Percentiles rank a stretch among this genome's conserved stretches.
Conservation (phyloP, 2,329 filamentous ascomycete genomes). For the Aspergillus luchuensis region DNA sequence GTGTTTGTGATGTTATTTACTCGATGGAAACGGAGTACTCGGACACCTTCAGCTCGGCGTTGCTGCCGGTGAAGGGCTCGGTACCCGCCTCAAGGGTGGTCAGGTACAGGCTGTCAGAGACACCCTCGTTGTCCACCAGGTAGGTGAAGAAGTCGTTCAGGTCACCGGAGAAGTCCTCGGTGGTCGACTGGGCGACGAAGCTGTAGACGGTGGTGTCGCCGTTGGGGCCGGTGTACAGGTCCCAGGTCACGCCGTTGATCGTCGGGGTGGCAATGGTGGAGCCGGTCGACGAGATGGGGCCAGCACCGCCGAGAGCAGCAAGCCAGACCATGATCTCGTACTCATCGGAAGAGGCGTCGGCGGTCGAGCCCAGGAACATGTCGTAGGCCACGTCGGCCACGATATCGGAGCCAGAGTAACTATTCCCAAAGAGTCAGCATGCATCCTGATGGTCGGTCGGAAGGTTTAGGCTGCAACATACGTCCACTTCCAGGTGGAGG, state of each 20-base stretch:
- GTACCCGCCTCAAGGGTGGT: slow-evolving; percentile 49
- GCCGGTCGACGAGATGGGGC: slow-evolving; percentile 56
- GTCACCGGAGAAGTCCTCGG: slow-evolving; percentile 60
- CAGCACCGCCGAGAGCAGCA: slow-evolving; percentile 58
- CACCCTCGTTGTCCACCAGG: slow-evolving; percentile 46
- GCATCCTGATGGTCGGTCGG: not conserved
- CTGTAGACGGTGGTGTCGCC: slow-evolving; percentile 60
- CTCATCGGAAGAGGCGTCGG: slow-evolving; percentile 46
- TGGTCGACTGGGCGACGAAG: slow-evolving; percentile 55
- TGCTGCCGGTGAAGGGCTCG: slow-evolving; percentile 38
- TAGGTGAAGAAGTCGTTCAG: slow-evolving; percentile 61
- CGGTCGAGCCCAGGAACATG: slow-evolving; percentile 57
- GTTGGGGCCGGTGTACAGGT: slow-evolving; percentile 64
- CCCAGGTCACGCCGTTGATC: slow-evolving; percentile 58
- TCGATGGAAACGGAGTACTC: slow-evolving; percentile 34
- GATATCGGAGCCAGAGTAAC: slow-evolving; percentile 53
- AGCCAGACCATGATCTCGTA: slow-evolving; percentile 71
- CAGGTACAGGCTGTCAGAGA: slow-evolving; percentile 53
- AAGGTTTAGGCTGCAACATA: slow-evolving; percentile 18
- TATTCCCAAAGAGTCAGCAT: slow-evolving; percentile 16
- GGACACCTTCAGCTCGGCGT: slow-evolving; percentile 31
- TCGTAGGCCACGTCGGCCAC: slow-evolving; percentile 65
- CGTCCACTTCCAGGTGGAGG: slow-evolving; percentile 51
- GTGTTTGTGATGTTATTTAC: slow-evolving; percentile 16
- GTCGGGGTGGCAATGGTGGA: slow-evolving; percentile 56